A percentile compares a stretch with the other conserved stretches of the same genome.
phyloP scores from a whole-genome alignment of 495 filamentous ascomycete genomes.

The Lasiosphaeris hirsuta region DNA sequence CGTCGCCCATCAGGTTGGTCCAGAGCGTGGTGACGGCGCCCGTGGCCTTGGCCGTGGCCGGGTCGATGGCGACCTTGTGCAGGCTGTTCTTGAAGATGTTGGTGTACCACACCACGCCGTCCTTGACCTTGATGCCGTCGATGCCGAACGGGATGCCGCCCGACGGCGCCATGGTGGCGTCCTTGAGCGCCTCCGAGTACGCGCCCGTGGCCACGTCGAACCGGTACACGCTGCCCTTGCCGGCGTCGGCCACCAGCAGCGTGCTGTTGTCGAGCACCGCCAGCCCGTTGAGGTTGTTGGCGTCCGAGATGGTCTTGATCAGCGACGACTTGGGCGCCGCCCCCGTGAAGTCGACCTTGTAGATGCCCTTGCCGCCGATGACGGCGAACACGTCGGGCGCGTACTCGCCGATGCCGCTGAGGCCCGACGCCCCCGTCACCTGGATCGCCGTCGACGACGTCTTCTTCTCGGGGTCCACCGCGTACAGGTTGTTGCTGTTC shows the following conservation, averaged over 20 bases:
- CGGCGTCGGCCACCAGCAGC: slow-evolving; percentile 40
- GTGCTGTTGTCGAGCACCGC: slow-evolving; percentile 36
- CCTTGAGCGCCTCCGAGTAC: slow-evolving; percentile 30
- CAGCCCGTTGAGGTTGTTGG: slow-evolving; percentile 40
- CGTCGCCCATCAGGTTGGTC: slow-evolving; percentile 42
- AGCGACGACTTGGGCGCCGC: slow-evolving; percentile 28
- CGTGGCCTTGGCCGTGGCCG: slow-evolving; percentile 34
- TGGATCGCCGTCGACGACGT: slow-evolving; percentile 31
- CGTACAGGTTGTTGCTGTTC: slow-evolving; percentile 33
- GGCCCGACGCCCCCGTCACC: slow-evolving; percentile 33
- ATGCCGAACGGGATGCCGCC: slow-evolving; percentile 36
- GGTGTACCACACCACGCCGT: slow-evolving; percentile 40
- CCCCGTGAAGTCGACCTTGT: slow-evolving; percentile 37
- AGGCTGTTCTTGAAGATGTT: slow-evolving; percentile 46
- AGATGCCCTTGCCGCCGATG: slow-evolving; percentile 40
- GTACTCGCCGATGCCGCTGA: slow-evolving; percentile 42
- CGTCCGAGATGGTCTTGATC: slow-evolving; percentile 38
- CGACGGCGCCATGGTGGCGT: slow-evolving; percentile 39
- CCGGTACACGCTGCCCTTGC: slow-evolving; percentile 38
- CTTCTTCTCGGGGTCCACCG: slow-evolving; percentile 31
- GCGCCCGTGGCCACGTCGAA: slow-evolving; percentile 39
- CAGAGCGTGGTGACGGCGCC: slow-evolving; percentile 35
- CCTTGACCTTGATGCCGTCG: slow-evolving; percentile 34
- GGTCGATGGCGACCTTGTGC: slow-evolving; percentile 38
- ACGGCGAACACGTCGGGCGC: slow-evolving; percentile 41